Evolutionary conservation across 148 eudicot species (phyloP), one percentile per base, ranked within the genome.

Genomic region (Polygonum maritimum): DNA sequence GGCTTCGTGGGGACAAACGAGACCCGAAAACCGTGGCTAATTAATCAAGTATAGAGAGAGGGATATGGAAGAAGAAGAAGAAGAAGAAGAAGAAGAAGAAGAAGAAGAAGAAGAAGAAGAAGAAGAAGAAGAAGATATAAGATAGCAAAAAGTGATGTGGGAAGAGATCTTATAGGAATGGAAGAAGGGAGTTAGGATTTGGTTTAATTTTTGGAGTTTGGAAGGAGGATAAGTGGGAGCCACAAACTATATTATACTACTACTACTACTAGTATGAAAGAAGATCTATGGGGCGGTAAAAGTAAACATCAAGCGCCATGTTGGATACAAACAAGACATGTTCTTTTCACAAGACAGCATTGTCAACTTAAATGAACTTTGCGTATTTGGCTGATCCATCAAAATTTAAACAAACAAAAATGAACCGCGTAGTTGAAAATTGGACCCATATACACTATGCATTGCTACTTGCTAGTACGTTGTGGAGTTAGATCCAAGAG

Each of bases 261-360:
- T 26, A 26, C 31, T 26, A 26, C 31, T 26, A 26, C 31, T 26
- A 26, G 31, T 26, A 26, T 26, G 31, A 26, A 19, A 67, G 11
- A 14, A 14, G 19, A 38, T 26, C 19, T 67, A 67, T 67, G 71
- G 71, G 71, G 71, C 71, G 71, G 71, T 67, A 67, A 67, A 67
- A 67, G 71, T 67, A 36, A 36, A 36, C 44, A 36, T 67, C 71
- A 36, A 67, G n/a, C 36, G 15, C 44, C 45, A 5, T 36, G 71
- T 67, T 35, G 71, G 19, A 67, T 38, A 5, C 71, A 67, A 67
- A 35, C 44, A 36, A 15, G 45, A 67, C 71, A 67, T 35, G 38
- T 62, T 62, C 69, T 31, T 62, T 62, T 31, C 10, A 62, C 69
- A 11, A 62, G 69, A 62, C 38, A 62, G 31, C 1, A 33, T 62